phyloP scores from a whole-genome alignment of 2,329 filamentous ascomycete genomes.

The Alternaria sp. region DNA sequence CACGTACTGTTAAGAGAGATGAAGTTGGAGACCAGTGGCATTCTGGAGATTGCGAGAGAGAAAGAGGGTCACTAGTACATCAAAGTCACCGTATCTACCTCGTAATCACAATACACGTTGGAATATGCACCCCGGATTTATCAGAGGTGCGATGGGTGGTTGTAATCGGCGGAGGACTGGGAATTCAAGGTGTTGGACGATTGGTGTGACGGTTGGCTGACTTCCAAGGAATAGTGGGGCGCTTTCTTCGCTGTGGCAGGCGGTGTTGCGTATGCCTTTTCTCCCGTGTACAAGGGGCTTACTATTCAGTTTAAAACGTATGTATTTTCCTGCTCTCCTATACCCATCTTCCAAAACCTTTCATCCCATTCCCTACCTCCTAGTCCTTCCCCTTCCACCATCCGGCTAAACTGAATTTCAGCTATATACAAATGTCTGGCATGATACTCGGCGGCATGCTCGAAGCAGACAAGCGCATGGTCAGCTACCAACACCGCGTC shows the following conservation, averaged over 20 bases:
- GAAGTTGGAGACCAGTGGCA: too few relatives aligned
- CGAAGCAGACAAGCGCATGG: conserved; percentile 74
- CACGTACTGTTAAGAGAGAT: too few relatives aligned
- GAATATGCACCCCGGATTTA: too few relatives aligned
- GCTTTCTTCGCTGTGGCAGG: conserved; percentile 69
- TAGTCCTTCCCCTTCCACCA: too few relatives aligned
- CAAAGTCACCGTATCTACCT: background rate
- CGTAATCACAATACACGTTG: too few relatives aligned
- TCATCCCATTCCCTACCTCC: background rate
- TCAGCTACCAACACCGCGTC: conserved; percentile 71
- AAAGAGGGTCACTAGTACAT: background rate
- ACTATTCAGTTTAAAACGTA: conserved; percentile 51
- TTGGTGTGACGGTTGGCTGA: conserved; percentile 1
- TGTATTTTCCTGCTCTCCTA: background rate
- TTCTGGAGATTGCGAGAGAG: background rate
- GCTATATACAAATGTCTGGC: conserved; percentile 83
- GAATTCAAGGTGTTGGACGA: background rate
- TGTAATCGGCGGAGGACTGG: background rate
- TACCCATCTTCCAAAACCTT: background rate
- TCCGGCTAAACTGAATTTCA: conserved; percentile 42
- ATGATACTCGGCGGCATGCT: conserved; percentile 83
- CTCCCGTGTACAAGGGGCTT: conserved; percentile 72
- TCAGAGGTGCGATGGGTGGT: too few relatives aligned
- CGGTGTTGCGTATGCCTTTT: conserved; percentile 68
- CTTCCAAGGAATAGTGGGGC: conserved; percentile 65